Percentiles rank a stretch among this genome's conserved stretches.
Conservation (phyloP, 257 asterid genomes). For the Solanum sejunctum region DNA sequence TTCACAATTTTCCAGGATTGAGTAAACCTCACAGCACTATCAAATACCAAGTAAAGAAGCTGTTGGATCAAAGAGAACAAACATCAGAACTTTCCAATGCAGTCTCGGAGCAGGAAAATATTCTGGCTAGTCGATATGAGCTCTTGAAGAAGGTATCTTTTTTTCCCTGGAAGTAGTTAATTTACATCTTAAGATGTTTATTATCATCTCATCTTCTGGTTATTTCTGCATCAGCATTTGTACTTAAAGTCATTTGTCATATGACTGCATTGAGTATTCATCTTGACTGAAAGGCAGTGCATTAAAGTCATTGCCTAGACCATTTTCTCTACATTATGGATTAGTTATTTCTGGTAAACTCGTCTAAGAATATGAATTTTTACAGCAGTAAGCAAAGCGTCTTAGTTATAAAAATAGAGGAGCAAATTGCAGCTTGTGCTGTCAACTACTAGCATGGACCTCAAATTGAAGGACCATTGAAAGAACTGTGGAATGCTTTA, state of each 20-base stretch:
- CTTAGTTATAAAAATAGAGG: not conserved
- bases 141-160: constrained; percentile 67
- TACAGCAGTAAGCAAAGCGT: not conserved
- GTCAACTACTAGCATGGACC: not conserved
- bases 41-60: constrained; percentile 63
- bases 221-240: not conserved
- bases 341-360: not conserved
- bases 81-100: constrained; percentile 32
- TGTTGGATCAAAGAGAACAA: constrained; percentile 60
- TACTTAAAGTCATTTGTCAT: not conserved
- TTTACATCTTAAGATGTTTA: not conserved
- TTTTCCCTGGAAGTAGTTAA: not conserved
- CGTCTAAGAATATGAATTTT: not conserved
- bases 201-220: not conserved
- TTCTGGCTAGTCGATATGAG: constrained; percentile 50
- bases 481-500: not conserved
- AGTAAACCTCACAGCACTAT: constrained; percentile 85
- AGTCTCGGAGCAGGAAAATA: constrained; percentile 51
- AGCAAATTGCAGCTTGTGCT: not conserved
- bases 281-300: not conserved
- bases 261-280: not conserved
- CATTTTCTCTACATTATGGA: not conserved
- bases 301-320: not conserved
- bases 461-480: not conserved
- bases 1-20: constrained; percentile 69